phyloP scores from a whole-genome alignment of 495 filamentous ascomycete genomes.

The Geopyxis carbonaria region DNA sequence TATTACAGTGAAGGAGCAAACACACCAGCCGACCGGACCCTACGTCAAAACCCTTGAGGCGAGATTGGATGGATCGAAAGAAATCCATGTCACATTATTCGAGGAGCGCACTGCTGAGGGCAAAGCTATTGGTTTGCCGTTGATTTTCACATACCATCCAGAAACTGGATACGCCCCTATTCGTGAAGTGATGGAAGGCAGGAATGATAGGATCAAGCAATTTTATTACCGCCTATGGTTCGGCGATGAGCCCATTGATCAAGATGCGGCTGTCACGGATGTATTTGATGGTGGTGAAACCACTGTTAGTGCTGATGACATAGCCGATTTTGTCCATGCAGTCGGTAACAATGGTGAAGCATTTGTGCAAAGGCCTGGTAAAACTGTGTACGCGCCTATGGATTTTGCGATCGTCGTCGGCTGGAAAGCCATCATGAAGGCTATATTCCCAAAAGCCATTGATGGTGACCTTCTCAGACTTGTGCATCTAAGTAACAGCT shows the following conservation, averaged over 20 bases:
- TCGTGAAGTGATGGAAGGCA: constrained; percentile 79
- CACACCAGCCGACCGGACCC: constrained; percentile 40
- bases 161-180: constrained; percentile 91
- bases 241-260: constrained; percentile 65
- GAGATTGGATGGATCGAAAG: constrained; percentile 50
- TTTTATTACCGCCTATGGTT: constrained; percentile 98
- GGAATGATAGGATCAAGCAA: constrained; percentile 92
- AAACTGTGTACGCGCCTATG: constrained; percentile 91
- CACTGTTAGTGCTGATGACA: constrained; percentile 73
- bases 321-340: constrained; percentile 95
- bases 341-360: constrained; percentile 96
- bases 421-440: constrained; percentile 98
- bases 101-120: constrained; percentile 75
- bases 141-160: constrained; percentile 81
- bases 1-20: constrained; percentile 59
- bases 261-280: constrained; percentile 65
- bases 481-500: constrained; percentile 88
- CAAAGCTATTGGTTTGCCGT: constrained; percentile 57
- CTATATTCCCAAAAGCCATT: constrained; percentile 87
- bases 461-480: constrained; percentile 90
- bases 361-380: constrained; percentile 93
- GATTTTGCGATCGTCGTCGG: constrained; percentile 97
- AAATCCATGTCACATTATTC: constrained; percentile 71
- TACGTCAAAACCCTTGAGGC: constrained; percentile 75
- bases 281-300: constrained; percentile 76